Evolutionary conservation across 2,329 filamentous ascomycete genomes (phyloP).

Genomic region (Nannizziopsis barbatae): DNA sequence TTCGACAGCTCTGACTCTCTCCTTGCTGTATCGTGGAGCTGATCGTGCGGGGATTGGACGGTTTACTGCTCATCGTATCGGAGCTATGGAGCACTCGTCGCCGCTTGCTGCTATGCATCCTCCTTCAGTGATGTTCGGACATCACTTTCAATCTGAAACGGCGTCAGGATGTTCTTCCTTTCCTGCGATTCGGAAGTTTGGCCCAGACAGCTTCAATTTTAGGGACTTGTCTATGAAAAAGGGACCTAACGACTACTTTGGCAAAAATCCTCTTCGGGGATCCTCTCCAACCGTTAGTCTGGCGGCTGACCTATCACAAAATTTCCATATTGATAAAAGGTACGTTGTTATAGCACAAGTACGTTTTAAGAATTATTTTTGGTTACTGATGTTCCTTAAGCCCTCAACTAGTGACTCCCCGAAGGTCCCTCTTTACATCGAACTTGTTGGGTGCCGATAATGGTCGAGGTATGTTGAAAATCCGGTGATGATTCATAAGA

Average conservation of each 20-base stretch:
- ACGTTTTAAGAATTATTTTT: slow-evolving; percentile 15
- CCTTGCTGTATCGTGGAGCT: not conserved
- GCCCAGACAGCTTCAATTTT: slow-evolving; percentile 61
- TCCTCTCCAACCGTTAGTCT: slow-evolving; percentile 86
- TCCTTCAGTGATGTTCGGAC: slow-evolving; percentile 49
- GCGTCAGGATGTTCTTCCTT: slow-evolving; percentile 40
- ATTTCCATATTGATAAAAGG: slow-evolving; percentile 94
- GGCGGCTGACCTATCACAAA: slow-evolving; percentile 88
- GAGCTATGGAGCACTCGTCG: slow-evolving; percentile 77
- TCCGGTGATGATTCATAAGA: not conserved
- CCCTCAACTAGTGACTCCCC: slow-evolving; percentile 70
- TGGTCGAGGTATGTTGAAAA: slow-evolving; percentile 43
- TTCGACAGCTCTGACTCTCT: not conserved
- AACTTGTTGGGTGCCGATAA: slow-evolving; percentile 52
- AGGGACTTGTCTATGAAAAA: slow-evolving; percentile 62
- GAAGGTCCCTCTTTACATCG: slow-evolving; percentile 71
- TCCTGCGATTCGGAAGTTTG: slow-evolving; percentile 45
- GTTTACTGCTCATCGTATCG: not conserved
- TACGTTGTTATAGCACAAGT: slow-evolving; percentile 32
- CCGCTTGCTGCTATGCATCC: slow-evolving; percentile 88
- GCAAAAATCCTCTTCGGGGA: slow-evolving; percentile 61
- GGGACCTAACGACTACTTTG: slow-evolving; percentile 66
- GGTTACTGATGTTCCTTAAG: slow-evolving; percentile 37
- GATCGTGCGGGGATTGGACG: not conserved
- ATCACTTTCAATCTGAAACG: slow-evolving; percentile 51